Evolutionary conservation across 2,329 filamentous ascomycete genomes (phyloP), one percentile per base, ranked within the genome.

Genomic region (Aureobasidium pullulans): DNA sequence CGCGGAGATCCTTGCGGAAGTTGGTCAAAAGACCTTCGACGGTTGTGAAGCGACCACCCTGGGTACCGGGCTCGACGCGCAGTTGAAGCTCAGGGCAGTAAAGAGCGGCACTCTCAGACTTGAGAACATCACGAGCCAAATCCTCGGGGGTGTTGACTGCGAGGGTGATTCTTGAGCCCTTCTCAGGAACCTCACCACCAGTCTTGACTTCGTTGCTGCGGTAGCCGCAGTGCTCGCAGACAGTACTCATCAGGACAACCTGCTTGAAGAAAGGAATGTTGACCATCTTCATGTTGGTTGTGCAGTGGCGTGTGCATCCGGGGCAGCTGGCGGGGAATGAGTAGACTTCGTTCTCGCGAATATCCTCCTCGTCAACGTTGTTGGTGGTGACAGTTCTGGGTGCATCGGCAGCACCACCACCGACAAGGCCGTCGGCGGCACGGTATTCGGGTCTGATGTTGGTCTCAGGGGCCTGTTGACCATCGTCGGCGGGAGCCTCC

Each of bases 181-280:
- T 85, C 59, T 87, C 87, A 8, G 94, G 94, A 23, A 99, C 87
- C 68, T 88, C 92, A 58, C 94, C 94, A 64, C 94, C 94, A 1
- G 94, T 97, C 81, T 97, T 97, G 71, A 99, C 90, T 72, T 99
- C 94, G 74, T 96, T 97, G 66, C 88, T 94, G 63, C 90, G 87
- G 78, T 97, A 73, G 60, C 93, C 93, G 71, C 94, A 99, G 72
- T 87, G 81, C 31, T 93, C 87, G 75, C 94, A 99, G 31, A 90
- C 86, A 2, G 93, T 97, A 66, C 87, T 92, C 89, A 96, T 97
- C 67, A 99, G 81, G 42, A 96, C 86, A 3, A 99, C 94, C 70
- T 97, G 90, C 76, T 96, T 96, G 79, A 99, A 99, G 76, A 96
- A 88, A 0, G 94, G 94, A 63, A 99, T 96, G 68, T 96, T 90